phyloP scores from a whole-genome alignment of 345 rosid genomes.

The Erodium maritimum region DNA sequence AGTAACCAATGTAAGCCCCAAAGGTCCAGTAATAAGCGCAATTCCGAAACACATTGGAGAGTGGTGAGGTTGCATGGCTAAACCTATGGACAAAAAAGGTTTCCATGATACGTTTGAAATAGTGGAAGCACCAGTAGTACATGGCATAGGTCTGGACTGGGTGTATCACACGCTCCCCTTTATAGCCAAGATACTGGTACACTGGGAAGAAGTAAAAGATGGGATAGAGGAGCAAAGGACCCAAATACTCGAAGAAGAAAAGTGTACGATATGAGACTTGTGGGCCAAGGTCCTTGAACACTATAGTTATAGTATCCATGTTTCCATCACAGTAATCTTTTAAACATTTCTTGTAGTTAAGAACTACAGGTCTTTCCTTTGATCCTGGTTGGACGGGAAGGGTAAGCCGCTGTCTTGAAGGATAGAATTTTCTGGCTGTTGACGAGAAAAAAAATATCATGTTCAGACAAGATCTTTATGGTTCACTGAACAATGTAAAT shows the following conservation, averaged over 20 bases:
- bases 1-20: constrained; percentile 78
- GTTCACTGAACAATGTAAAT: background rate
- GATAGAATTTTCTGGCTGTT: constrained; percentile 82
- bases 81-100: constrained; percentile 88
- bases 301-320: constrained; percentile 38
- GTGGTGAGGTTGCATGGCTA: constrained; percentile 92
- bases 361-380: constrained; percentile 59
- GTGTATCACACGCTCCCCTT: constrained; percentile 43
- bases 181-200: constrained; percentile 63
- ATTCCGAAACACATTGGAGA: constrained; percentile 83
- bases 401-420: constrained; percentile 92
- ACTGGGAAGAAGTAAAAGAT: constrained; percentile 80
- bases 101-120: constrained; percentile 88
- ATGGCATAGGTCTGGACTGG: constrained; percentile 91
- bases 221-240: constrained; percentile 82
- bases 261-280: constrained; percentile 92
- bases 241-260: constrained; percentile 91
- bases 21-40: constrained; percentile 94
- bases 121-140: constrained; percentile 95
- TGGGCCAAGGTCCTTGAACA: constrained; percentile 89
- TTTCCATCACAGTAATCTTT: constrained; percentile 64
- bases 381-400: constrained; percentile 73
- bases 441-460: constrained; percentile 12
- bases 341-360: constrained; percentile 56
- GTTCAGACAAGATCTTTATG: background rate